Evolutionary conservation across 768 basidiomycete genomes (phyloP).

Genomic region (Artomyces pyxidatus): DNA sequence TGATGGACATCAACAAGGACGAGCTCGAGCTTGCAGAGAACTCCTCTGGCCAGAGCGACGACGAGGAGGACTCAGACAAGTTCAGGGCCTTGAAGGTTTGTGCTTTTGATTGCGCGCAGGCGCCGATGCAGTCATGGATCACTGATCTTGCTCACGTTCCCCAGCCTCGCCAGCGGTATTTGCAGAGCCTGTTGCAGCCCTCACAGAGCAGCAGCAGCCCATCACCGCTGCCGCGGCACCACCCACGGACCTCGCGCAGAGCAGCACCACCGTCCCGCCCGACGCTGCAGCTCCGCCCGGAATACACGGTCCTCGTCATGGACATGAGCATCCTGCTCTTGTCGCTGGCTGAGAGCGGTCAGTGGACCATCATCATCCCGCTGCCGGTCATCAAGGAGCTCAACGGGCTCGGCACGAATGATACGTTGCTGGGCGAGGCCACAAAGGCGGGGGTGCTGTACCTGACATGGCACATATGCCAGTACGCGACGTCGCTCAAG

Average conservation of each 20-base stretch:
- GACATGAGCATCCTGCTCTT: conserved; percentile 94
- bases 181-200: conserved; percentile 57
- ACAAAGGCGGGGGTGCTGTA: conserved; percentile 70
- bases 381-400: conserved; percentile 96
- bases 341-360: conserved; percentile 70
- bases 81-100: conserved; percentile 72
- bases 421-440: conserved; percentile 59
- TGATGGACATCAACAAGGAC: conserved; percentile 39
- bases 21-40: no score
- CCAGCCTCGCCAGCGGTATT: conserved; percentile 67
- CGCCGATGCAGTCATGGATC: conserved; percentile 12
- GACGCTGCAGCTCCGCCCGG: conserved; percentile 56
- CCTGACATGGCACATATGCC: conserved; percentile 65
- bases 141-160: conserved; percentile 6
- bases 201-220: conserved; percentile 27
- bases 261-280: conserved; percentile 21
- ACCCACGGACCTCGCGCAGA: no score
- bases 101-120: conserved; percentile 8
- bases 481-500: conserved; percentile 73
- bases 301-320: conserved; percentile 84
- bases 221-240: no score
- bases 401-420: conserved; percentile 69
- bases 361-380: conserved; percentile 87
- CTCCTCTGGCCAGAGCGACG: no score
- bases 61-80: conserved; percentile 62